phyloP scores from a whole-genome alignment of 495 filamentous ascomycete species.

The Oleoguttula mirabilis region DNA sequence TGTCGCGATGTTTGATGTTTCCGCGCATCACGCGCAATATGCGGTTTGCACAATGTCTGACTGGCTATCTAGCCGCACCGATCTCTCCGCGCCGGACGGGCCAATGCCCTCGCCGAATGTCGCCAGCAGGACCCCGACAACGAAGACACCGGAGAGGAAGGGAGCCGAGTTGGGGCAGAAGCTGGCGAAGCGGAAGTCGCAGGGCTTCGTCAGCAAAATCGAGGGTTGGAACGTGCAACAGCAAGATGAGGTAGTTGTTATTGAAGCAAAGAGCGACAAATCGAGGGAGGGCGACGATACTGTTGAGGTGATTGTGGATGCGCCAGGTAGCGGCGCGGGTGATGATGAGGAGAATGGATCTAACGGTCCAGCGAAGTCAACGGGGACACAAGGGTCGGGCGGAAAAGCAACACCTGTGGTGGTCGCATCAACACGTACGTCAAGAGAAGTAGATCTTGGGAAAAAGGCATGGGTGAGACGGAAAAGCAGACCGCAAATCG shows the following conservation, averaged over 20 bases:
- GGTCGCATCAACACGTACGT: conserved; percentile 1
- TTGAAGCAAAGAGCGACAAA: conserved; percentile 2
- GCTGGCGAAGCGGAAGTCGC: conserved; percentile 14
- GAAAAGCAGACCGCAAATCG: conserved; percentile 11
- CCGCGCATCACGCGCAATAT: neutral
- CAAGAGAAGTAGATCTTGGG: conserved; percentile 16
- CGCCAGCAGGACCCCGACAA: conserved; percentile 2
- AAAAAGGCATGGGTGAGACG: conserved; percentile 20
- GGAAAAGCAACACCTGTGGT: too few species aligned
- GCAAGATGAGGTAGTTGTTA: conserved; percentile 12
- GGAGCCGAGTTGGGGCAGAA: conserved; percentile 40
- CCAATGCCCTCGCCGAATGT: conserved; percentile 21
- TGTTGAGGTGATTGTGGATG: conserved; percentile 3
- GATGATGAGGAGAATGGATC: too few species aligned
- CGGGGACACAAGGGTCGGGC: too few species aligned
- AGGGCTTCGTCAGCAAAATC: conserved; percentile 18
- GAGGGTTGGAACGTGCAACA: conserved; percentile 17
- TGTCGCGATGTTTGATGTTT: neutral
- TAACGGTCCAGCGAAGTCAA: too few species aligned
- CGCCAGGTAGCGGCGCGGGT: neutral
- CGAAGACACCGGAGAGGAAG: conserved; percentile 20
- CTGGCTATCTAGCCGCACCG: conserved; percentile 3
- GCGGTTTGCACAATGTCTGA: neutral
- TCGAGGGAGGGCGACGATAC: neutral
- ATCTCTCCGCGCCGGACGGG: neutral